Evolutionary conservation across 495 filamentous ascomycete genomes (phyloP).

Genomic region (Penicillium antarcticum): DNA sequence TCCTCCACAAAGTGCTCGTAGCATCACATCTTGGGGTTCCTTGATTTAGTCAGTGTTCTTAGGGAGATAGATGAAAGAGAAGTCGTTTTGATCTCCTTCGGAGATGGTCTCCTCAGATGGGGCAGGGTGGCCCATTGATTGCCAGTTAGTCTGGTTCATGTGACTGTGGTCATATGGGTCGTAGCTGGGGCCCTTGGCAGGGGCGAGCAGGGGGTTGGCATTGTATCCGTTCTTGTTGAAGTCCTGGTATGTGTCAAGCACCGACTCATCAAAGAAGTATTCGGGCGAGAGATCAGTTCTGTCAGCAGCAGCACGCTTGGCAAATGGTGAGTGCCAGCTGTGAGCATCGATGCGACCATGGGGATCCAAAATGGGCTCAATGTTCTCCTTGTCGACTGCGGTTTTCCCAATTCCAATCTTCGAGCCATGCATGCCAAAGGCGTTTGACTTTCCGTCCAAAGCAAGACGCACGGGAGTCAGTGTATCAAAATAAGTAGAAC

Average conservation of each 20-base stretch:
- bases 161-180: conserved; percentile 13
- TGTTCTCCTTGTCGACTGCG: conserved; percentile 37
- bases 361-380: conserved; percentile 39
- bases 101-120: conserved; percentile 36
- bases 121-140: conserved; percentile 2
- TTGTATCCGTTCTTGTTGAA: conserved; percentile 28
- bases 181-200: conserved; percentile 14
- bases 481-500: conserved; percentile 7
- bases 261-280: conserved; percentile 29
- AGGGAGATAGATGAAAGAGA: conserved; percentile 33
- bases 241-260: conserved; percentile 24
- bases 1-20: not conserved
- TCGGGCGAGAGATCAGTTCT: conserved; percentile 28
- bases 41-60: conserved; percentile 19
- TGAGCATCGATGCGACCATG: conserved; percentile 30
- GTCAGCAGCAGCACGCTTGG: conserved; percentile 24
- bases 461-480: conserved; percentile 22
- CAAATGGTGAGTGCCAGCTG: conserved; percentile 28
- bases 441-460: conserved; percentile 17
- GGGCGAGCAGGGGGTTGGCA: conserved; percentile 39
- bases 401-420: conserved; percentile 1
- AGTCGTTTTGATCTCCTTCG: conserved; percentile 28
- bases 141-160: conserved; percentile 9
- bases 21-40: not conserved
- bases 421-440: conserved; percentile 8